Base-by-base conservation (phyloP, 208 protist species). In the Leishmania lainsoni region DNA sequence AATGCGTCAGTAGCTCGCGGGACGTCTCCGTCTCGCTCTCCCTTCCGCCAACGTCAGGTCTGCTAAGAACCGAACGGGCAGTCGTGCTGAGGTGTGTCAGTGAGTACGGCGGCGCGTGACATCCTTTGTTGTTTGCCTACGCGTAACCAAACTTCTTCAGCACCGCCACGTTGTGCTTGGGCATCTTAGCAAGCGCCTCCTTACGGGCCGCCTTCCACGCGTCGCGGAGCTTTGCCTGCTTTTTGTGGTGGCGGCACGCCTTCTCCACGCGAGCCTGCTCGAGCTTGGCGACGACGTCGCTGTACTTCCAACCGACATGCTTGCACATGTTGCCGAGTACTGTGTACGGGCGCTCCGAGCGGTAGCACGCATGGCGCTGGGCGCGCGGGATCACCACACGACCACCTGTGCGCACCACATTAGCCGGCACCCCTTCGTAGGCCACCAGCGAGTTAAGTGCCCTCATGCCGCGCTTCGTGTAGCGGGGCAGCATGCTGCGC, bases 401-500 rank as follows among this genome's bases (percentile, higher is more conserved):
- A 66, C 89, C 91, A 63, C 90, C 92, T 32, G 87, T 89, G 78
- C 91, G 87, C 45, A 89, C 89, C 29, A 95, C 76, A 81, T 95
- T 96, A 77, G 84, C 72, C 59, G 94, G 94, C 35, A 97, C 75
- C 51, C 94, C 94, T 89, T 97, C 94, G 87, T 95, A 97, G 58
- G 91, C 90, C 9, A 95, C 86, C 61, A 97, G 90, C 74, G 86
- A 84, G 79, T 91, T 89, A 9, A 97, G 89, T 17, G 94, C 94
- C 70, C 48, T 71, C 90, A 93, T 93, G 17, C 94, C 94, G 75
- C 94, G 89, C 92, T 97, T 97, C 75, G 89, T 93, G 93, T 96
- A 95, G 90, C 92, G 91, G 58, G 99, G 99, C 52, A 99, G 86
- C 99, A 99, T 99, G 84, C 98, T 99, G 85, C 99, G 97, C 83